Base-by-base conservation (phyloP, 108 stramenopile species). In the Hondaea fermentalgiana region DNA sequence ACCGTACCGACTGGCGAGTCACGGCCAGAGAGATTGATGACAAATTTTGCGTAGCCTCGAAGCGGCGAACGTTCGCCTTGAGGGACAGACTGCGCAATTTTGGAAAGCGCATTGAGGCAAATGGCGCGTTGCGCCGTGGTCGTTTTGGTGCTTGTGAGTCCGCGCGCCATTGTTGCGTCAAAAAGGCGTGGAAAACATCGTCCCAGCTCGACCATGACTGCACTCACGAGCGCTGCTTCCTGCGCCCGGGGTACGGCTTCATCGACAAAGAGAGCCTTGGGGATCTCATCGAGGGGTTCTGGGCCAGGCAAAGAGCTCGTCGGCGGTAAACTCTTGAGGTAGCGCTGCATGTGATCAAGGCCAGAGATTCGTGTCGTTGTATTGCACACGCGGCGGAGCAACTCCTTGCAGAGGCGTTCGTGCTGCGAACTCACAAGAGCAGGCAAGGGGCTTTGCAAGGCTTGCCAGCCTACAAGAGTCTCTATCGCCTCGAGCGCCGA, bases 261-360 rank as follows among this genome's bases (percentile, higher is more conserved):
- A 12, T 47, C 76, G 10, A 53, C 25, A 23, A 83, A 83, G 25
- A 83, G 76, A 35, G 25, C 51, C 49, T 53, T 35, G 3, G 76
- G 76, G 76, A 53, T 17, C 51, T 25, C 10, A 23, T 6, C n/a
- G 23, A 83, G 76, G 14, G 76, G 49, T 17, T 53, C 10, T 6
- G 51, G 49, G 23, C 76, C 76, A 3, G 42, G 64, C 10, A 42
- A 8, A 23, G 64, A 69, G 0, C 14, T 42, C 35, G 12, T 8
- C 64, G 35, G 64, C 25, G 17, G 17, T 8, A 69, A 17, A 17
- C 25, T 12, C 64, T 69, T 69, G 51, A 83, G 51, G 51, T 53
- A 83, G n/a, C 76, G 76, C 76, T 83, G 76, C 45, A 83, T 6
- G 51, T 83, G 76, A 23, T 83, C 76, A 35, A 83, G 76, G 25